These are phyloP conservation scores for Talaromyces thailandensis DNA, from an alignment of 495 filamentous ascomycete species.

Conservation along the genomic window DNA sequence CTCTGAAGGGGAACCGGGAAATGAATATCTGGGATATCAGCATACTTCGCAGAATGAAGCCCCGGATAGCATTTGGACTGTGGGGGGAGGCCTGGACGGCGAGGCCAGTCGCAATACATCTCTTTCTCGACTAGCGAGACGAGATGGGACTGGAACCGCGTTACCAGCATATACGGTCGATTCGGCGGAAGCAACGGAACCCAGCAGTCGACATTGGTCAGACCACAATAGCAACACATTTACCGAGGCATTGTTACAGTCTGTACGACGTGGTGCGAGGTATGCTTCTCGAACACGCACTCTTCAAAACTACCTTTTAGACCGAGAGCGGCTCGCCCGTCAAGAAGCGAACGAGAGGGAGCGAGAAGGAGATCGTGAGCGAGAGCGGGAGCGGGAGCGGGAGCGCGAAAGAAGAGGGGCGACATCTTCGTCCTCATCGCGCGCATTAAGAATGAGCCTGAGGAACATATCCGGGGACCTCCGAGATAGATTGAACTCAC, in stretches of 20 bases:
- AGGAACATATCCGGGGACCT: slow-evolving; percentile 30
- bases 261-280: slow-evolving; percentile 37
- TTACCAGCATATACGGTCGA: slow-evolving; percentile 11
- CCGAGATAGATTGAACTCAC: slow-evolving; percentile 37
- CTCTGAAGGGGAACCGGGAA: slow-evolving; percentile 43
- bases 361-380: slow-evolving; percentile 15
- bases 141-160: slow-evolving; percentile 12
- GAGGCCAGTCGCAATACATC: slow-evolving; percentile 12
- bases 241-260: slow-evolving; percentile 40
- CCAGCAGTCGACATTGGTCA: slow-evolving; percentile 3
- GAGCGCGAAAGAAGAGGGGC: slow-evolving; percentile 4
- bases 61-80: slow-evolving; percentile 16
- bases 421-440: not conserved
- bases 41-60: slow-evolving; percentile 16
- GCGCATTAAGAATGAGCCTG: slow-evolving; percentile 2
- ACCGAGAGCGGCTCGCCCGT: slow-evolving; percentile 21
- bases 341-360: slow-evolving; percentile 28
- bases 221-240: slow-evolving; percentile 21
- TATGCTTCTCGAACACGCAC: slow-evolving; percentile 32
- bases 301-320: slow-evolving; percentile 38
- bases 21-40: slow-evolving; percentile 23
- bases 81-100: slow-evolving; percentile 15
- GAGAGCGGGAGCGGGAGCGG: slow-evolving; percentile 7
- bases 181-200: slow-evolving; percentile 13
- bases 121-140: slow-evolving; percentile 19